These are phyloP conservation scores for Zelopaecilomyces penicillatus DNA, from an alignment of 2,329 filamentous ascomycete genomes.

Conservation along the genomic window DNA sequence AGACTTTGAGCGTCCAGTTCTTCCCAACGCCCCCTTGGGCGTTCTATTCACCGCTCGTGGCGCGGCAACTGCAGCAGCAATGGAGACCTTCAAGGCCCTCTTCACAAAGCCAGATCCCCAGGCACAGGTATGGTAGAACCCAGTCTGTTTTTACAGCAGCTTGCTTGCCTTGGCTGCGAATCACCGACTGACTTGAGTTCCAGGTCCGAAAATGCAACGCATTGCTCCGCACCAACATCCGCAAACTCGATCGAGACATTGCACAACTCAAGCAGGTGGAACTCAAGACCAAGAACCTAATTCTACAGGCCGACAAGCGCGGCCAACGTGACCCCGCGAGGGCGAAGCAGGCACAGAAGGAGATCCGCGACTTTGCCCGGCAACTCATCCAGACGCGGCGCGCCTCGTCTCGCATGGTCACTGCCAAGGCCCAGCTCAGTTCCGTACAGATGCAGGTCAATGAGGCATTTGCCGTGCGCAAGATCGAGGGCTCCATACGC, in stretches of 20 bases:
- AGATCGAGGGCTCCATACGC: slow-evolving; percentile 88
- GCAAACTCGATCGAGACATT: slow-evolving; percentile 93
- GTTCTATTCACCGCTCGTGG: neutral
- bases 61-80: slow-evolving; percentile 32
- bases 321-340: slow-evolving; percentile 72
- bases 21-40: too few species aligned
- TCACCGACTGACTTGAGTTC: neutral
- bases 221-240: slow-evolving; percentile 80
- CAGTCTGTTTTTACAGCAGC: neutral
- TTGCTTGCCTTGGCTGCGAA: neutral
- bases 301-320: slow-evolving; percentile 73
- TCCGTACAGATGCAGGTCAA: slow-evolving; percentile 97
- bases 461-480: slow-evolving; percentile 88
- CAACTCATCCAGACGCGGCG: slow-evolving; percentile 80
- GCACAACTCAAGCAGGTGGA: slow-evolving; percentile 69
- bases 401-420: slow-evolving; percentile 65
- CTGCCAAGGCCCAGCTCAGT: slow-evolving; percentile 82
- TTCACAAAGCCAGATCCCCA: slow-evolving; percentile 91
- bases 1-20: neutral
- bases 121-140: slow-evolving; percentile 60
- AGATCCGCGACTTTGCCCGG: slow-evolving; percentile 79
- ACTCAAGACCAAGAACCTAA: slow-evolving; percentile 74
- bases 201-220: slow-evolving; percentile 94
- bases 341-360: slow-evolving; percentile 67
- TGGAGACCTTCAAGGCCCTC: slow-evolving; percentile 81